Evolutionary conservation across 345 rosid species (phyloP).

Genomic region (Populus davidiana): DNA sequence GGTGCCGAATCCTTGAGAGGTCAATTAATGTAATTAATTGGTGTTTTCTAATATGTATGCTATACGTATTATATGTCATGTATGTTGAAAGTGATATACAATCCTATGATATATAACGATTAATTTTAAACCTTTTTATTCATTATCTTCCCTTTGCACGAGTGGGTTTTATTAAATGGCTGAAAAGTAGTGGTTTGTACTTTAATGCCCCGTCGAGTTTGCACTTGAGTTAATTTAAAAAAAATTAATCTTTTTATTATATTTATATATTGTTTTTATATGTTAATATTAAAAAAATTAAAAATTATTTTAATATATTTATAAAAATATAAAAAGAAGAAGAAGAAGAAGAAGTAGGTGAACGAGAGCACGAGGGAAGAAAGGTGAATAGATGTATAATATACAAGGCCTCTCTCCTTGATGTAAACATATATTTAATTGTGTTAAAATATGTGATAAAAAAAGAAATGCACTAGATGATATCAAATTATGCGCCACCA

Average conservation of each 20-base stretch:
- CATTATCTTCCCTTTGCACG: conserved; percentile 16
- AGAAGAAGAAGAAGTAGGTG: neutral
- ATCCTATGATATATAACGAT: conserved; percentile 31
- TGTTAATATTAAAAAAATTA: no score
- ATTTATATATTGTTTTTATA: no score
- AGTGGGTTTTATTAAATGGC: conserved; percentile 27
- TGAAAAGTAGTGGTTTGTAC: conserved; percentile 2
- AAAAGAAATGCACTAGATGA: neutral
- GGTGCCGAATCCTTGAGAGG: no score
- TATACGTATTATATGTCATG: no score
- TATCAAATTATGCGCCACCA: conserved; percentile 28
- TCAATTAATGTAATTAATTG: no score
- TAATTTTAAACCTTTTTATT: conserved; percentile 20
- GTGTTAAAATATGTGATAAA: neutral
- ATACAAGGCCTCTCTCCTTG: no score
- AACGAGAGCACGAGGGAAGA: neutral
- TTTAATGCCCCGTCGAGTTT: no score
- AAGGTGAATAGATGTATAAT: neutral
- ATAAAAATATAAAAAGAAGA: no score
- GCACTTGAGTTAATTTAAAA: no score
- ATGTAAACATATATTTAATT: neutral
- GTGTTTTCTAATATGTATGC: no score
- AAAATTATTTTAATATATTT: no score
- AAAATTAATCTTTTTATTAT: no score
- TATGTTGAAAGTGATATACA: neutral